Evolutionary conservation across 2,329 filamentous ascomycete genomes (phyloP), one percentile per base, ranked within the genome.

Genomic region (Volutella citrinella): DNA sequence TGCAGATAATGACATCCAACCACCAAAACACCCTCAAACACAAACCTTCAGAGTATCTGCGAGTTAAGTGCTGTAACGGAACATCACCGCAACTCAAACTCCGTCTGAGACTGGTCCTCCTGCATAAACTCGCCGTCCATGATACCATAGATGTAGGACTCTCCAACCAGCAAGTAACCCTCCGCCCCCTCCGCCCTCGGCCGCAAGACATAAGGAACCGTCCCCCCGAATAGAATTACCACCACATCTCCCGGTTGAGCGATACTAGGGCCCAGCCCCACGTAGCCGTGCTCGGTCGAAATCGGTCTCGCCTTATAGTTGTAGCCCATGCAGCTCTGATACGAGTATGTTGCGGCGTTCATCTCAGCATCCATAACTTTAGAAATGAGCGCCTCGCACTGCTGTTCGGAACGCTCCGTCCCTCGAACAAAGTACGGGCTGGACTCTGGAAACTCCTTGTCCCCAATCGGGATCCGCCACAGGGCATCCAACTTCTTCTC

Each of bases 61-160:
- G n/a, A n/a, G n/a, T n/a, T n/a, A n/a, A n/a, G n/a, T n/a, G n/a
- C n/a, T n/a, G n/a, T n/a, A n/a, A n/a, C n/a, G n/a, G n/a, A n/a
- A n/a, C n/a, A n/a, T n/a, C n/a, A n/a, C n/a, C n/a, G n/a, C n/a
- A n/a, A n/a, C n/a, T n/a, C n/a, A n/a, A n/a, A n/a, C n/a, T n/a
- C n/a, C n/a, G n/a, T n/a, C n/a, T n/a, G n/a, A n/a, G n/a, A n/a
- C n/a, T n/a, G n/a, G n/a, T n/a, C n/a, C n/a, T n/a, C n/a, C n/a
- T n/a, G n/a, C n/a, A n/a, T n/a, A 15, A 32, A 13, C 12, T 40
- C 37, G 7, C 37, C 37, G 16, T 40, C 28, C 37, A 40, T 40
- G 8, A 40, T 35, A 3, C 37, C 37, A 16, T 40, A 28, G 7
- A 36, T 16, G 16, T 40, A 40, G 11, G 32, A 24, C 18, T 40